Conservation (phyloP, 208 protist genomes). For the Leishmania aethiopica region DNA sequence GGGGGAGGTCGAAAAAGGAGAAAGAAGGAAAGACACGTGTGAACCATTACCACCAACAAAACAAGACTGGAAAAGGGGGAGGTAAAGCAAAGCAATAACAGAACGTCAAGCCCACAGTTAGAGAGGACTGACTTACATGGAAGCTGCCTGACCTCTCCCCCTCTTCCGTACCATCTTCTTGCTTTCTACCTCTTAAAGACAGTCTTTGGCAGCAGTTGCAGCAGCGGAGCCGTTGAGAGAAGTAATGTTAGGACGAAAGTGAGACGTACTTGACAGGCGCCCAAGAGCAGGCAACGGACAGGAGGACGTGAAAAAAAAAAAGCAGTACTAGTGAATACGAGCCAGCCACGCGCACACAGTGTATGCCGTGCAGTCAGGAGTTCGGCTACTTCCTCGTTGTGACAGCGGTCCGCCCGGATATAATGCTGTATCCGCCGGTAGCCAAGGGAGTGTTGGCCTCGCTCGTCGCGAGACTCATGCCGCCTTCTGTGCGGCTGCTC, state of each 20-base stretch:
- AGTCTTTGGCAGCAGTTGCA: neutral
- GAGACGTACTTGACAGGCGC: neutral
- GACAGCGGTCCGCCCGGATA: neutral
- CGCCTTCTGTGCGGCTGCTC: slow-evolving; percentile 37
- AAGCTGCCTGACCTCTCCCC: neutral
- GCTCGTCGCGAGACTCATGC: slow-evolving; percentile 31
- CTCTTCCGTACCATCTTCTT: neutral
- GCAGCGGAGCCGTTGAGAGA: neutral
- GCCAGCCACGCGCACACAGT: neutral
- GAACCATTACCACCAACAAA: slow-evolving; percentile 3
- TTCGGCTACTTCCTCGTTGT: slow-evolving; percentile 3
- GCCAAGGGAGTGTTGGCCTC: slow-evolving; percentile 31
- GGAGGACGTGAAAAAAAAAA: slow-evolving; percentile 8
- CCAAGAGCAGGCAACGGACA: neutral
- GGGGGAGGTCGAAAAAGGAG: neutral
- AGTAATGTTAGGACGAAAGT: slow-evolving; percentile 16
- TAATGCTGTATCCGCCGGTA: slow-evolving; percentile 14
- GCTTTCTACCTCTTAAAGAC: neutral
- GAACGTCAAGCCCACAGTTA: slow-evolving; percentile 1
- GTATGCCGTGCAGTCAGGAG: neutral
- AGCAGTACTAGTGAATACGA: neutral
- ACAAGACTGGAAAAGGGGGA: slow-evolving; percentile 15
- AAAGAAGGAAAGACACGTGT: slow-evolving; percentile 1
- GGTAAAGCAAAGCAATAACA: slow-evolving; percentile 9
- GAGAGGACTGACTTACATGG: neutral